Evolutionary conservation across 176 grass and related monocot genomes (phyloP), one percentile per base, ranked within the genome.

Genomic region (Olyra latifolia): DNA sequence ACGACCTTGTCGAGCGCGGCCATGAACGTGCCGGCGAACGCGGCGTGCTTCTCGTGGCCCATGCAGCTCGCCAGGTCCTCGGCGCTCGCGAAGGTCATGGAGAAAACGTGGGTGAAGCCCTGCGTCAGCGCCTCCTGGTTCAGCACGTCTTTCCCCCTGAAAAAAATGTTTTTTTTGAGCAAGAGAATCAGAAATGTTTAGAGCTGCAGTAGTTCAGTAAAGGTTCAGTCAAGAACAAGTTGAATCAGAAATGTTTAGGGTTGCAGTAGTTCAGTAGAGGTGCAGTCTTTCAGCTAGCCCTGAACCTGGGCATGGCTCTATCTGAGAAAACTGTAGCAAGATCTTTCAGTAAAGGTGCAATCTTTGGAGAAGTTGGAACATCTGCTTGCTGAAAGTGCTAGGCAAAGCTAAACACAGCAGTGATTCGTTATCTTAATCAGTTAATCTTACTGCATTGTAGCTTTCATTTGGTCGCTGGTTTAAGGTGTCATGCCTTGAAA

Each of bases 1-100:
- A 91, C 39, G 22, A 90, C 79, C 83, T 91, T 93, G 20, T 93
- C 93, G 85, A 89, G 23, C 6, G 72, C 88, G 13, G 90, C 80
- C 72, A 83, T 85, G 85, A 97, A 93, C 44, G 80, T 87, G 56
- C 76, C 81, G 8, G 83, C 91, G 40, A 89, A 93, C 0, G 82
- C 80, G 35, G 44, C 40, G 68, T 93, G 85, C 29, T 65, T 88
- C 17, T 85, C 80, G 32, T 91, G 85, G 46, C 53, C 78, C 60
- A 79, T 69, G 79, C 50, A 88, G 32, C 28, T 28, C 12, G 86
- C 53, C 19, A 94, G 80, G 60, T 86, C 90, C 32, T 66, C 82
- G 11, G 76, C 46, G 68, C 20, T 92, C 12, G 22, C 80, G 3
- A 86, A 85, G 16, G 67, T 44, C 56, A 89, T 50, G 15, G 85